Evolutionary conservation across 345 rosid species (phyloP).

Genomic region (Atalantia buxifolia): DNA sequence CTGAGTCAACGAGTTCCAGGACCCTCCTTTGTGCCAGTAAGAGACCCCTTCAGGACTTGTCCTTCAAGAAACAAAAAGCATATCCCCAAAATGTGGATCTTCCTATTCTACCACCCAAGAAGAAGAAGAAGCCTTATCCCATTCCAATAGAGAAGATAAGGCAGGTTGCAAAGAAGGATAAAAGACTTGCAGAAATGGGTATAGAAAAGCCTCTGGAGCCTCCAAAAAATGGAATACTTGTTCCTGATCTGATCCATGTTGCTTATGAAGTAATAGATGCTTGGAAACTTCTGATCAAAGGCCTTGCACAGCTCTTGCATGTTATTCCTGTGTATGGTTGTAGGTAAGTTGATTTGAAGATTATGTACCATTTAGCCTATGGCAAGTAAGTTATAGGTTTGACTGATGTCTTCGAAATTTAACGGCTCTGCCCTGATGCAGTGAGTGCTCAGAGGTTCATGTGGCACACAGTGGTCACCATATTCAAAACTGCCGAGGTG

Average conservation of each 20-base stretch:
- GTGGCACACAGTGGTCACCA: slow-evolving; percentile 64
- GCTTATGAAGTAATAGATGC: slow-evolving; percentile 69
- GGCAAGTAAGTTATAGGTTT: neutral
- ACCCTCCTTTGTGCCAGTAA: slow-evolving; percentile 38
- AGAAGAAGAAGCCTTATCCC: slow-evolving; percentile 84
- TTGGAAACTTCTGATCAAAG: slow-evolving; percentile 78
- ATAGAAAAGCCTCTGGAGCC: slow-evolving; percentile 77
- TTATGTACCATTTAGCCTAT: neutral
- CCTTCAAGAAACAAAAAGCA: slow-evolving; percentile 23
- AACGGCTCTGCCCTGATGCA: slow-evolving; percentile 24
- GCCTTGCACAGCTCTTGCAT: slow-evolving; percentile 75
- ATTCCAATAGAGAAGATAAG: slow-evolving; percentile 66
- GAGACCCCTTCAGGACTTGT: slow-evolving; percentile 25
- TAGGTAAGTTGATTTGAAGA: slow-evolving; percentile 34
- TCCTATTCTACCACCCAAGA: slow-evolving; percentile 67
- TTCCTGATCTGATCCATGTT: slow-evolving; percentile 63
- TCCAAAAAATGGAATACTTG: slow-evolving; percentile 83
- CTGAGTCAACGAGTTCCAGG: slow-evolving; percentile 22
- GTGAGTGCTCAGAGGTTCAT: slow-evolving; percentile 81
- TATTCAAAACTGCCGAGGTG: slow-evolving; percentile 60
- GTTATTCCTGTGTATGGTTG: slow-evolving; percentile 74
- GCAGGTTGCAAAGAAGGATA: slow-evolving; percentile 55
- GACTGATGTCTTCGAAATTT: neutral
- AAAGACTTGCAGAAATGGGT: slow-evolving; percentile 76
- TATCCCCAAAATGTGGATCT: slow-evolving; percentile 74